These are phyloP conservation scores for Pholiota molesta DNA, from an alignment of 768 basidiomycete genomes.

Conservation along the genomic window DNA sequence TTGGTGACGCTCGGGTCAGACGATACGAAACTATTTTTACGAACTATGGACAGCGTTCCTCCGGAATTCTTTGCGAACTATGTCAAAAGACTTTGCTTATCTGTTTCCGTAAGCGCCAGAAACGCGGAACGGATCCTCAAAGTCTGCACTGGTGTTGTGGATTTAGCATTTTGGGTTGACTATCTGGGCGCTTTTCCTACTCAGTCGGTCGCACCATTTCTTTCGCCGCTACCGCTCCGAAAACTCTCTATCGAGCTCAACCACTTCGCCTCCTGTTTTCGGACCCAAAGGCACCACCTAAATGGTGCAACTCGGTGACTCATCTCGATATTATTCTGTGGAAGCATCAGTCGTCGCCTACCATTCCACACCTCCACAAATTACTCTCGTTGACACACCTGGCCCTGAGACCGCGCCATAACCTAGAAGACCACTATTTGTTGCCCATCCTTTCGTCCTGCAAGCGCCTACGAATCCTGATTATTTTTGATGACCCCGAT, in stretches of 20 bases:
- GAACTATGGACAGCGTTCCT: conserved; percentile 35
- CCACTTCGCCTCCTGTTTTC: conserved; percentile 30
- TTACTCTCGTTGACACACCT: conserved; percentile 36
- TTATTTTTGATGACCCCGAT: conserved; percentile 32
- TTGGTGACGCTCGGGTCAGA: conserved; percentile 36
- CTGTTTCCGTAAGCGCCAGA: conserved; percentile 30
- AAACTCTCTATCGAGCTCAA: conserved; percentile 38
- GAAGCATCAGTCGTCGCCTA: conserved; percentile 24
- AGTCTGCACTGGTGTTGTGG: conserved; percentile 38
- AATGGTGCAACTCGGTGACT: conserved; percentile 34
- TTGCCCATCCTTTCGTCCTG: conserved; percentile 29
- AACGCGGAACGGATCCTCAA: conserved; percentile 34
- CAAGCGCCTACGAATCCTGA: conserved; percentile 28
- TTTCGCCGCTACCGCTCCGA: conserved; percentile 30
- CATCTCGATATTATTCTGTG: conserved; percentile 43
- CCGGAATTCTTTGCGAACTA: conserved; percentile 35
- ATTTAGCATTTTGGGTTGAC: conserved; percentile 43
- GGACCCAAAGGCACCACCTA: conserved; percentile 12
- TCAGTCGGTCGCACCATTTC: conserved; percentile 24
- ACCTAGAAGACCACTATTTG: conserved; percentile 24
- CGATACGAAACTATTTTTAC: conserved; percentile 38
- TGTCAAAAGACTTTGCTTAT: conserved; percentile 43
- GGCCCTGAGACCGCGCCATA: conserved; percentile 31
- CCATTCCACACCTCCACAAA: conserved; percentile 30
- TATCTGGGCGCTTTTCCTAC: conserved; percentile 25